Evolutionary conservation across 148 eudicot species (phyloP).

Genomic region (Beta vulgaris): DNA sequence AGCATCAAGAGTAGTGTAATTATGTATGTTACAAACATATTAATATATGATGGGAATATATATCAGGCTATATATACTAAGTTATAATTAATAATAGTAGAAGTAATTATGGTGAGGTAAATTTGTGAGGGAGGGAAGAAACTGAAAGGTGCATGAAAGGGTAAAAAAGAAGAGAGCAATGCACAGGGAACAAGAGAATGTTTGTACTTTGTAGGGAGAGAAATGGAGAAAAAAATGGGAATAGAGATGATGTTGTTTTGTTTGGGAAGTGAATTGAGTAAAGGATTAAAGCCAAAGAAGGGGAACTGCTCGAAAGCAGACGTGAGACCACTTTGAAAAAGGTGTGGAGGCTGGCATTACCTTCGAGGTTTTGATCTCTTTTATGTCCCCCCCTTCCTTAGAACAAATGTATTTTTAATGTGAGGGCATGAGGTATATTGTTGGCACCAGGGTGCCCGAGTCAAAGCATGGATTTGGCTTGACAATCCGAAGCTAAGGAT

Average conservation of each 20-base stretch:
- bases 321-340: slow-evolving; percentile 39
- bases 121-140: not conserved
- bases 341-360: slow-evolving; percentile 28
- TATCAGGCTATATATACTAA: not conserved
- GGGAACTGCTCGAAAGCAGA: slow-evolving; percentile 32
- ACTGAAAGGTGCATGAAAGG: not conserved
- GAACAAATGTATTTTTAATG: too few relatives aligned
- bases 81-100: not conserved
- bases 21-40: not conserved
- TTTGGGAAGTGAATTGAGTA: not conserved
- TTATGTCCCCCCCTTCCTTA: not conserved
- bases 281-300: slow-evolving; percentile 7
- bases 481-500: too few relatives aligned
- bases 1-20: not conserved
- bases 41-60: not conserved
- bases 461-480: too few relatives aligned
- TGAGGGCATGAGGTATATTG: too few relatives aligned
- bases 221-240: not conserved
- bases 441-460: too few relatives aligned
- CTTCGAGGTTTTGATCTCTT: slow-evolving; percentile 24
- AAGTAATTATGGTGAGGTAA: not conserved
- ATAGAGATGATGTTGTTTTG: not conserved
- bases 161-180: slow-evolving; percentile 5
- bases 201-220: not conserved
- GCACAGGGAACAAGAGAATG: slow-evolving; percentile 18